Conservation (phyloP, 2,329 filamentous ascomycete species). For the Fusarium udum region DNA sequence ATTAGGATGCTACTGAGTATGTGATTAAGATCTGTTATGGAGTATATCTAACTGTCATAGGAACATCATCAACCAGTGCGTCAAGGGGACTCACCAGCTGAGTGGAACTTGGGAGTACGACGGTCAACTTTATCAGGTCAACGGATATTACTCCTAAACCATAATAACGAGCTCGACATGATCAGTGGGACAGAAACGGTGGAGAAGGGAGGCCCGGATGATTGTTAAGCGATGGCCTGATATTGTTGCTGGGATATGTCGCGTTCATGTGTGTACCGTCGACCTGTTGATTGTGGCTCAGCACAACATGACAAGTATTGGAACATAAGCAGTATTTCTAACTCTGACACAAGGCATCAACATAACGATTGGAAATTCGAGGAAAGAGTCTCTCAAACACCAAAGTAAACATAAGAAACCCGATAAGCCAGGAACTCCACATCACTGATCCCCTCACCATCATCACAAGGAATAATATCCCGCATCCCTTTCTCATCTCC, state of each 20-base stretch:
- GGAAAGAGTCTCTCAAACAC: neutral
- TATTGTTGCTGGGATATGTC: fast-evolving
- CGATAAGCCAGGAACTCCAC: neutral
- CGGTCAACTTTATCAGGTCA: neutral
- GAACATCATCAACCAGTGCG: neutral
- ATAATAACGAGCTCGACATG: fast-evolving
- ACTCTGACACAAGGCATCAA: neutral
- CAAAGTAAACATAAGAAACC: neutral
- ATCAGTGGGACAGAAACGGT: fast-evolving
- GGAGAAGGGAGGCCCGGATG: neutral
- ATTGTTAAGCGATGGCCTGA: neutral
- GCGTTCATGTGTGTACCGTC: fast-evolving
- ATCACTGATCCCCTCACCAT: neutral
- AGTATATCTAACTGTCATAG: neutral
- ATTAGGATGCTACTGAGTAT: neutral
- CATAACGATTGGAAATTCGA: no score
- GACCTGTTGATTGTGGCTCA: fast-evolving
- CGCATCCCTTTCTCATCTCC: neutral
- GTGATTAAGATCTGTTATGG: fast-evolving
- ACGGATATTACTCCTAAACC: neutral
- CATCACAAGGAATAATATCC: neutral
- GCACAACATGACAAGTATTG: fast-evolving
- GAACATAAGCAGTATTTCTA: neutral
- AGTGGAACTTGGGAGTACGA: neutral
- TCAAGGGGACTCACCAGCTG: neutral